Conservation (phyloP, 163 green algal species). For the Coccomyxa subellipsoidea region DNA sequence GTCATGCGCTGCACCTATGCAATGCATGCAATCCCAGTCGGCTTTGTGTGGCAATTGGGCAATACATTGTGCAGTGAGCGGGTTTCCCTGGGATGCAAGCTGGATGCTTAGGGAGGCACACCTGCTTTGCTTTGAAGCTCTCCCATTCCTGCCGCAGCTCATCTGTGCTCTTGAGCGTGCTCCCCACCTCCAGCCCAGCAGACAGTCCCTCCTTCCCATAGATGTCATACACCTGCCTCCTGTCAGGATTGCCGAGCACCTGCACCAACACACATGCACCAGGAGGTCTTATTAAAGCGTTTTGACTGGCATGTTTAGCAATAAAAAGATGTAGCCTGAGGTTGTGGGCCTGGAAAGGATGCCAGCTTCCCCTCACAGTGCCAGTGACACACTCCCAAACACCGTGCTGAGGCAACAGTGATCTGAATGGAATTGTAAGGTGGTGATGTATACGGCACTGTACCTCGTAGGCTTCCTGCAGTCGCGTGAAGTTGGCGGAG, state of each 20-base stretch:
- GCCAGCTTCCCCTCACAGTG: too few species aligned
- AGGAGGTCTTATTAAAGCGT: neutral
- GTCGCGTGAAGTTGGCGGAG: slow-evolving; percentile 56
- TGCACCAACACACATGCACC: slow-evolving; percentile 12
- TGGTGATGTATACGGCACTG: neutral
- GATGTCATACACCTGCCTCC: slow-evolving; percentile 77
- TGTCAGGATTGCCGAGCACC: slow-evolving; percentile 58
- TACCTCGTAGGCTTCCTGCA: slow-evolving; percentile 79
- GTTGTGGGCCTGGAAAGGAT: too few species aligned
- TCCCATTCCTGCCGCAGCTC: slow-evolving; percentile 60
- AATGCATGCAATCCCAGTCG: too few species aligned
- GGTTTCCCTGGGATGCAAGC: neutral
- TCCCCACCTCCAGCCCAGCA: slow-evolving; percentile 42
- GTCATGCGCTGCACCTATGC: too few species aligned
- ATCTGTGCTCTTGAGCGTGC: slow-evolving; percentile 37
- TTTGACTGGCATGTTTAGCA: too few species aligned
- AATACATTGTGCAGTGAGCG: neutral
- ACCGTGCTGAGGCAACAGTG: too few species aligned
- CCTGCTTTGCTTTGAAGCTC: slow-evolving; percentile 55
- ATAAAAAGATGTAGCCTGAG: too few species aligned
- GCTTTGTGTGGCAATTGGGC: too few species aligned
- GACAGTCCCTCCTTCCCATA: slow-evolving; percentile 78
- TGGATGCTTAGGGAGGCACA: neutral
- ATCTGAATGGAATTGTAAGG: too few species aligned
- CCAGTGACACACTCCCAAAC: too few species aligned